A percentile compares a stretch with the other conserved stretches of the same genome.
Conservation (phyloP, 306 rosid species). For the Lablab purpureus region DNA sequence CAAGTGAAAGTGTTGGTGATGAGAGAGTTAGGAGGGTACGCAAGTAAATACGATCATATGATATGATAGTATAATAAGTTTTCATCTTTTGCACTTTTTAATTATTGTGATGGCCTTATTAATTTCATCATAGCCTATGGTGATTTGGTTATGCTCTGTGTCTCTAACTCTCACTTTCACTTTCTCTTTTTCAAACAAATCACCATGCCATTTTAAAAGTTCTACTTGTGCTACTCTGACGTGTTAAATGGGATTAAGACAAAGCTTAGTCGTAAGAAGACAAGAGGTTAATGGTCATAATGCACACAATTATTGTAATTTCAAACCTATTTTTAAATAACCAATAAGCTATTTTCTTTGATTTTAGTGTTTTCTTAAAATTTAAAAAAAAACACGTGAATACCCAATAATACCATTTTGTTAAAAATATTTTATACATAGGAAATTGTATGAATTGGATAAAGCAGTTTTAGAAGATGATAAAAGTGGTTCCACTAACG, state of each 20-base stretch:
- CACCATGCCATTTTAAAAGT: slow-evolving; percentile 1
- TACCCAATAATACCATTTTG: background rate
- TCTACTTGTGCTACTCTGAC: slow-evolving; percentile 39
- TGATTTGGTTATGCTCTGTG: slow-evolving; percentile 10
- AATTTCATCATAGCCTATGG: slow-evolving; percentile 24
- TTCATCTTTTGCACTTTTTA: slow-evolving; percentile 33
- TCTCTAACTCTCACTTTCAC: slow-evolving; percentile 31
- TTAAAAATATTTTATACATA: no score
- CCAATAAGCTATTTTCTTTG: no score
- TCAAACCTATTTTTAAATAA: background rate
- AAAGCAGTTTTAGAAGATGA: background rate
- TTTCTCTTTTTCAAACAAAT: slow-evolving; percentile 11
- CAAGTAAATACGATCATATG: background rate
- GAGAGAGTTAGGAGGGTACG: background rate
- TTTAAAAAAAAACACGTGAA: background rate
- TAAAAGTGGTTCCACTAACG: slow-evolving; percentile 3
- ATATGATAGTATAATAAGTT: no score
- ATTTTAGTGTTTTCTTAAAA: no score
- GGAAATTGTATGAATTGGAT: background rate
- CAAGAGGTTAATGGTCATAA: background rate
- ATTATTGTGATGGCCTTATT: slow-evolving; percentile 22
- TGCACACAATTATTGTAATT: background rate
- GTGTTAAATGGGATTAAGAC: slow-evolving; percentile 25
- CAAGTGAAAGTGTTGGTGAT: background rate
- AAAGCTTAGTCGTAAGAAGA: slow-evolving; percentile 31